Percentiles rank a stretch among this genome's conserved stretches.
These are phyloP conservation scores for Geotrichum macrosporum DNA, from an alignment of 1,139 yeast genomes.

Conservation along the genomic window DNA sequence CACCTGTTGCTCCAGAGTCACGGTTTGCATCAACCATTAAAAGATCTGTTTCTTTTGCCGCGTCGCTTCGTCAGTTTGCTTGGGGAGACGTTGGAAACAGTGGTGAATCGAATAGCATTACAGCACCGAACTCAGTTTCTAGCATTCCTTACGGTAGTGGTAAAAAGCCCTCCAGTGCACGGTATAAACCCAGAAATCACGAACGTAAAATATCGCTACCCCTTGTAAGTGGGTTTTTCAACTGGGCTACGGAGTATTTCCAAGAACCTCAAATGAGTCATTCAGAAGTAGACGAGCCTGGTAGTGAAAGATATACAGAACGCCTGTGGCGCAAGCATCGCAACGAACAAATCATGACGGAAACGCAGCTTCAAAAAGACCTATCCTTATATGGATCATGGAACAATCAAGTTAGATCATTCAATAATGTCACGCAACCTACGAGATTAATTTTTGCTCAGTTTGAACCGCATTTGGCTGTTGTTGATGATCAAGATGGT, in stretches of 20 bases:
- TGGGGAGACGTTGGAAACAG: constrained; percentile 23
- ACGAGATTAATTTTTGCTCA: constrained; percentile 76
- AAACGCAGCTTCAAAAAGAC: constrained; percentile 86
- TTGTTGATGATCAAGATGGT: constrained; percentile 80
- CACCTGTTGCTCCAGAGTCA: constrained; percentile 23
- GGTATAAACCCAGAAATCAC: constrained; percentile 28
- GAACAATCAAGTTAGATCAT: constrained; percentile 58
- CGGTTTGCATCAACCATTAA: constrained; percentile 30
- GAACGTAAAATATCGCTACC: constrained; percentile 41
- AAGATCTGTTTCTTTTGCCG: constrained; percentile 40
- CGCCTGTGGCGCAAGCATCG: constrained; percentile 87
- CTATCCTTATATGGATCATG: constrained; percentile 82
- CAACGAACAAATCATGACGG: constrained; percentile 78
- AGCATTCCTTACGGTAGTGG: constrained; percentile 34
- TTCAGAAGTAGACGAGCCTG: constrained; percentile 87
- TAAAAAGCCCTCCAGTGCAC: constrained; percentile 32
- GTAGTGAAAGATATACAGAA: constrained; percentile 78
- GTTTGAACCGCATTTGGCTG: constrained; percentile 77
- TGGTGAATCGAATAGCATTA: neutral
- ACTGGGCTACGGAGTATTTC: constrained; percentile 85
- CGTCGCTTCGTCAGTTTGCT: constrained; percentile 36
- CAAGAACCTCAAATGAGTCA: constrained; percentile 95
- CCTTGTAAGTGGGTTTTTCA: constrained; percentile 70
- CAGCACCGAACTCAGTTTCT: constrained; percentile 16
- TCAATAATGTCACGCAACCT: constrained; percentile 78